Evolutionary conservation across 768 basidiomycete species (phyloP).

Genomic region (Kwoniella shandongensis): DNA sequence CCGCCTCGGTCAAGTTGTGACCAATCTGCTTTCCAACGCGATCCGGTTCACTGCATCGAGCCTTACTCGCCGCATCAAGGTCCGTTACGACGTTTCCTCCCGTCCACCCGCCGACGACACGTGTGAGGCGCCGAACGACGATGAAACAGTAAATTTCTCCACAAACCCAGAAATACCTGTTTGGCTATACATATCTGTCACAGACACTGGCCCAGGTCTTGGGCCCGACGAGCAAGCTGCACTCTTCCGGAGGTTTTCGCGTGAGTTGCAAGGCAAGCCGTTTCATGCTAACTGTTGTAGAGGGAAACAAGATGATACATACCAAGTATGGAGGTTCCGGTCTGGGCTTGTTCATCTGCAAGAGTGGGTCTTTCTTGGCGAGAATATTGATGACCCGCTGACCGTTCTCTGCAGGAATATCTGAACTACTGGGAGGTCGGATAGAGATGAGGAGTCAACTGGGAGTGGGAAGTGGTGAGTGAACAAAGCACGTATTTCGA

Average conservation of each 20-base stretch:
- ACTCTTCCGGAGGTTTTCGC: constrained; percentile 45
- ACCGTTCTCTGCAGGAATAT: constrained; percentile 18
- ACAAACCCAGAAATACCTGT: constrained; percentile 23
- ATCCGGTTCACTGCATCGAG: constrained; percentile 46
- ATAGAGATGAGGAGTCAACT: constrained; percentile 39
- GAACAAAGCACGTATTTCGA: background rate
- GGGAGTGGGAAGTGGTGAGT: constrained; percentile 34
- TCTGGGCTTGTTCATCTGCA: constrained; percentile 47
- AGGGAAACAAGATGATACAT: constrained; percentile 42
- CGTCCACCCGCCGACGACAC: constrained; percentile 29
- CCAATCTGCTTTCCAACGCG: constrained; percentile 48
- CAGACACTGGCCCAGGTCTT: constrained; percentile 49
- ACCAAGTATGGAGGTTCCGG: constrained; percentile 48
- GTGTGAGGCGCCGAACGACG: constrained; percentile 10
- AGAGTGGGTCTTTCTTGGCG: constrained; percentile 26
- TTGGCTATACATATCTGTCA: constrained; percentile 38
- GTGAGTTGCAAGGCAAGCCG: constrained; percentile 1
- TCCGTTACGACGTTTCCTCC: constrained; percentile 37
- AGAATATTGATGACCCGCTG: background rate
- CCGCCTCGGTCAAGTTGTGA: constrained; percentile 35
- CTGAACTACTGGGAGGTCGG: constrained; percentile 42
- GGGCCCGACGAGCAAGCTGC: constrained; percentile 29
- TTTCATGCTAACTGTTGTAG: constrained; percentile 2
- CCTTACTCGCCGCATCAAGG: constrained; percentile 24
- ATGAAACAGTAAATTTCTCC: background rate